Percentiles rank a stretch among this genome's conserved stretches.
phyloP scores from a whole-genome alignment of 495 filamentous ascomycete genomes.

The Talaromyces borbonicus region DNA sequence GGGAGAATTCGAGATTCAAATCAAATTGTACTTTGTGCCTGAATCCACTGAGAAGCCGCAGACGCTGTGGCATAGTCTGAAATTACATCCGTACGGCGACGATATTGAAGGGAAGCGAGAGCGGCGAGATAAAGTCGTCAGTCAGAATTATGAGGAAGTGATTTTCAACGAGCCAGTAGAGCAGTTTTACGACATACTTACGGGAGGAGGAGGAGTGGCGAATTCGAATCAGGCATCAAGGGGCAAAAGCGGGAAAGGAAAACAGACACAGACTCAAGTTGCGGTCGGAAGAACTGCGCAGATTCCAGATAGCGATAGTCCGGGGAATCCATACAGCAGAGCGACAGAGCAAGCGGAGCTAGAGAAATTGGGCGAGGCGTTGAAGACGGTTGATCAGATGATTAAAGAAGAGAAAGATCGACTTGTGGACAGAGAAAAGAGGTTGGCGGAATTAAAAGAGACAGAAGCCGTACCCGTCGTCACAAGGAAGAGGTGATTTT shows the following conservation, averaged over 20 bases:
- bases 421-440: constrained; percentile 51
- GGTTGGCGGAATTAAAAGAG: constrained; percentile 52
- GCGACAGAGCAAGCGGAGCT: constrained; percentile 65
- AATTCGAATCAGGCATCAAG: constrained; percentile 19
- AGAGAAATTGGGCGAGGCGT: constrained; percentile 44
- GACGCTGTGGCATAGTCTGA: constrained; percentile 80
- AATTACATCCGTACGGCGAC: constrained; percentile 81
- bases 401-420: constrained; percentile 58
- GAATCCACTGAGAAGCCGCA: constrained; percentile 84
- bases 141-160: constrained; percentile 80
- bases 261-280: constrained; percentile 30
- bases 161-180: constrained; percentile 95
- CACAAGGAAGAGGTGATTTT: constrained; percentile 35
- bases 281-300: constrained; percentile 53
- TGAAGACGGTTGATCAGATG: constrained; percentile 62
- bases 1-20: constrained; percentile 94
- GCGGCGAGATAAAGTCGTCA: constrained; percentile 53
- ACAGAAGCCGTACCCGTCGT: constrained; percentile 32
- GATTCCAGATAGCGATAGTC: constrained; percentile 53
- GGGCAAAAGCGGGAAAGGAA: constrained; percentile 39
- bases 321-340: constrained; percentile 61
- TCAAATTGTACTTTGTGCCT: constrained; percentile 82
- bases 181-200: constrained; percentile 74
- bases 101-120: constrained; percentile 66
- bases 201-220: constrained; percentile 40